Base-by-base conservation (phyloP, 1,139 yeast species). In the Hyphopichia khmerensis region DNA sequence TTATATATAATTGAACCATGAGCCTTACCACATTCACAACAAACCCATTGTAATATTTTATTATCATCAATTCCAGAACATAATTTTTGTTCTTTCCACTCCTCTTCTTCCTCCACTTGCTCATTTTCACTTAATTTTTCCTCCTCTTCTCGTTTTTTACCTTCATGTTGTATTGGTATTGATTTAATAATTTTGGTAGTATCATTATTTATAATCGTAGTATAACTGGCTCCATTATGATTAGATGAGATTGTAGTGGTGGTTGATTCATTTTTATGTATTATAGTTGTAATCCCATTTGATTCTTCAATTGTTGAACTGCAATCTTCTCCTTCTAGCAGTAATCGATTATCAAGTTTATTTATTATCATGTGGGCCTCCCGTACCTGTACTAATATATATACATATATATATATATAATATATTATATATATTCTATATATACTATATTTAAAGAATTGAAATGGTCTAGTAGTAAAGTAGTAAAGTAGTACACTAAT, bases 1-100 rank as follows among this genome's bases (percentile, higher is more conserved):
- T 60, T 62, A 43, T 60, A 65, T 24, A 64, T 56, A 6, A 75
- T 64, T 15, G 71, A 62, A 2, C 80, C 80, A 48, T 73, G 72
- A 40, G 76, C 63, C 48, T 73, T 71, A n/a, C 79, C 80, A 52
- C 80, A 75, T 33, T 72, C 71, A 48, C 80, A 75, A 46, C 80
- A 75, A 52, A 72, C 75, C 80, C 80, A 75, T 49, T 75, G 80
- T 47, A 77, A 67, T 8, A 75, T 74, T 46, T 69, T 69, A 49
- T 69, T 65, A 26, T 55, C 55, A 46, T 64, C 55, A 16, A 29
- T 36, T 11, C 29, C 29, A 7, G n/a, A 26, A 4, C n/a, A 3
- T 11, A 26, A 11, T 26, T 13, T 13, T 26, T 11, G 29, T 11
- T 26, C 8, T 21, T 8, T 21, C 8, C 8, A 6, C 8, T 21